Base-by-base conservation (phyloP, 78 protist genomes). In the Dictyostelium citrinum region DNA sequence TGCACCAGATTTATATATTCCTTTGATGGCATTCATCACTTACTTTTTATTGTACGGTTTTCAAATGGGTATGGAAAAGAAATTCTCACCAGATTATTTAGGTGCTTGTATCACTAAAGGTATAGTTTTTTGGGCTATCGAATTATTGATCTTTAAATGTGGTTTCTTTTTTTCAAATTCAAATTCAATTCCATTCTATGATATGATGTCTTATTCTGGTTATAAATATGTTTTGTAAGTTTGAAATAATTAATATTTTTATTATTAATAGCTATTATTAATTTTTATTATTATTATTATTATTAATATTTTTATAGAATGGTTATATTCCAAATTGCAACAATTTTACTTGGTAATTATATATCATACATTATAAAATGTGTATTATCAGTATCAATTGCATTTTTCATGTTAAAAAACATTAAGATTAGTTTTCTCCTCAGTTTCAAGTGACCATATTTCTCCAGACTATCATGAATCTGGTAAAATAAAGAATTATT, bases 1-100 rank as follows among this genome's bases (percentile, higher is more conserved):
- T 68, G 96, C 97, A 39, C 97, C 98, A 24, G 99, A 97, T 72
- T 91, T 97, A 31, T 97, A 97, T 76, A 90, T 97, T 17, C 99
- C 99, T 8, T 39, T 79, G 49, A 97, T 97, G 98, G 95, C 97
- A 17, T 84, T 95, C 29, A 95, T 97, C 33, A 97, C 99, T 16
- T 97, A 97, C 95, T 84, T 96, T 81, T 83, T 97, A 37, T 51
- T 96, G 37, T 37, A 22, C 51, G 97, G 95, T 9, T 95, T 76
- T 95, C 75, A 71, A 64, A 49, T 84, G 84, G 97, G 96, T 51
- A 64, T 72, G 80, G 41, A 79, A 64, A 64, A 39, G 12, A 55
- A 78, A 33, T 96, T 93, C 90, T 90, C 92, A 14, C 97, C 95
- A 35, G 97, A 91, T 33, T 58, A 72, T 29, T 90, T 96, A 7